phyloP scores from a whole-genome alignment of 148 eudicot species.

The Rhododendron molle region DNA sequence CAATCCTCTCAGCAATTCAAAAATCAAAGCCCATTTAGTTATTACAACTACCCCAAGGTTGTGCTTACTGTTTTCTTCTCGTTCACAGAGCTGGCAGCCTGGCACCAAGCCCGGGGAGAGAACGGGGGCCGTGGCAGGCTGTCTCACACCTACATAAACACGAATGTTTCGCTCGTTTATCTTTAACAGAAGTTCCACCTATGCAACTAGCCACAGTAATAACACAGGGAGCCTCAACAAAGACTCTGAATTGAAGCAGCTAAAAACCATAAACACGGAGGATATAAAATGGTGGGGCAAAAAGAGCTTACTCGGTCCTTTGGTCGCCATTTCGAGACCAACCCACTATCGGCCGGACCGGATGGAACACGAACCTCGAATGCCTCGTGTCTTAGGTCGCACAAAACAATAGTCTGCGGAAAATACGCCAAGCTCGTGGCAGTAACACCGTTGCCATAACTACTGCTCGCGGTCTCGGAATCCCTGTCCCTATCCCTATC shows the following conservation, averaged over 20 bases:
- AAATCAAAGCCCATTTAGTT: background rate
- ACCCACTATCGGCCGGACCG: slow-evolving; percentile 75
- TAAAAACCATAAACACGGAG: background rate
- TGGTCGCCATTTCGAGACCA: slow-evolving; percentile 89
- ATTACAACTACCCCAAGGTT: background rate
- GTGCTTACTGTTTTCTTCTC: background rate
- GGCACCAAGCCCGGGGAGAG: background rate
- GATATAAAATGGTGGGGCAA: too few species aligned
- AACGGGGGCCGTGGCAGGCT: background rate
- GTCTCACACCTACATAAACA: background rate
- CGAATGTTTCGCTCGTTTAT: background rate
- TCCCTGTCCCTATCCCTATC: slow-evolving; percentile 15
- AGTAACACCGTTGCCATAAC: slow-evolving; percentile 22
- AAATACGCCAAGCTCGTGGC: slow-evolving; percentile 69
- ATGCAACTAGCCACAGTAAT: background rate
- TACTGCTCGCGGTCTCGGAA: slow-evolving; percentile 42
- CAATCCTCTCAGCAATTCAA: background rate
- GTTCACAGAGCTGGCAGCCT: background rate
- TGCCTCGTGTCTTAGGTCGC: slow-evolving; percentile 80
- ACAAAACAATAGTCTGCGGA: slow-evolving; percentile 69
- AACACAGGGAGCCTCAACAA: background rate
- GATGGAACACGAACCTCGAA: slow-evolving; percentile 63
- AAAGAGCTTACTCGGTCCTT: slow-evolving; percentile 62
- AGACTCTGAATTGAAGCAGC: background rate
- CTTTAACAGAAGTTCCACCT: background rate